These are phyloP conservation scores for Lonicera japonica DNA, from an alignment of 129 eudicot genomes.

Conservation along the genomic window DNA sequence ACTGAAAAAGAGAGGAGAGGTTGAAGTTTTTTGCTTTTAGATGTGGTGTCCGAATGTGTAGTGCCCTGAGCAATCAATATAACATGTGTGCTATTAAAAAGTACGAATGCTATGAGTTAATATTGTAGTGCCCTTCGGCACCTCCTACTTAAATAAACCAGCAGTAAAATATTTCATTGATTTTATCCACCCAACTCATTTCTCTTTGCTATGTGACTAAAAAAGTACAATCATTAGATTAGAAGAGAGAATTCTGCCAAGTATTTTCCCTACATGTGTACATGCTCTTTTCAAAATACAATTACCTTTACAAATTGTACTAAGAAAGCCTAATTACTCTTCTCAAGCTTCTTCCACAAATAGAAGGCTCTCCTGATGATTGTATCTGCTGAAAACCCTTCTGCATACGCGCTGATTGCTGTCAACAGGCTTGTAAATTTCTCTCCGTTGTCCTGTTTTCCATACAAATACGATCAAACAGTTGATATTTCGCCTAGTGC, in stretches of 20 bases:
- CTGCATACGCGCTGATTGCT: conserved; percentile 95
- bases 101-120: too few species aligned
- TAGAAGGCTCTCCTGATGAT: conserved; percentile 69
- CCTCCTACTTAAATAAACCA: not conserved
- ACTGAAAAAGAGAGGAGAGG: too few species aligned
- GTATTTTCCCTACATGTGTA: too few species aligned
- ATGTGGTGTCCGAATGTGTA: too few species aligned
- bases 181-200: not conserved
- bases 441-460: conserved; percentile 81
- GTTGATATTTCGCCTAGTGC: not conserved
- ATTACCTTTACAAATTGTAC: not conserved
- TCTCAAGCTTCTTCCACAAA: conserved; percentile 88
- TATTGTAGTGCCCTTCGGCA: too few species aligned
- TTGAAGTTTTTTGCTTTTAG: too few species aligned
- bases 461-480: conserved; percentile 1
- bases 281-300: not conserved
- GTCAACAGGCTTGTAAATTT: conserved; percentile 82
- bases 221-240: not conserved
- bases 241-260: not conserved
- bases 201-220: not conserved
- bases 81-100: too few species aligned
- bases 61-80: too few species aligned
- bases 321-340: conserved; percentile 13
- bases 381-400: conserved; percentile 91
- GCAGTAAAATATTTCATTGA: not conserved